These are phyloP conservation scores for Tylopilus sp. DNA, from an alignment of 768 basidiomycete genomes.

Conservation along the genomic window DNA sequence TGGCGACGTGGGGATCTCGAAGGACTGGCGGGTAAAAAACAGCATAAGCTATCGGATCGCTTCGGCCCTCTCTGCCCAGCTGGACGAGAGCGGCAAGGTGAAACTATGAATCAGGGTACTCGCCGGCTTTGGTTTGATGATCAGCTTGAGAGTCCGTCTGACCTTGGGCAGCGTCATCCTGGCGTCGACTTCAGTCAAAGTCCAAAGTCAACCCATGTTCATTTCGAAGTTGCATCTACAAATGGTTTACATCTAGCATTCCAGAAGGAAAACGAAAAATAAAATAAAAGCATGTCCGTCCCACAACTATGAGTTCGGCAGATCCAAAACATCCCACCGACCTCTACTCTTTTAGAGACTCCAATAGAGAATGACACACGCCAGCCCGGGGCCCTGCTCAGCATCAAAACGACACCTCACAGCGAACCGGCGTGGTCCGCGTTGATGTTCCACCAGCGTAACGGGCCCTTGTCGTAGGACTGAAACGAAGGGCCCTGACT, in stretches of 20 bases:
- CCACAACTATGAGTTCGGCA: constrained; percentile 62
- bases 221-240: background rate
- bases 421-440: constrained; percentile 40
- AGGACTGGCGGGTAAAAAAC: constrained; percentile 14
- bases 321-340: constrained; percentile 25
- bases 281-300: constrained; percentile 45
- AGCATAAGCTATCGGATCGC: background rate
- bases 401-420: constrained; percentile 54
- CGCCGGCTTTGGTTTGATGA: constrained; percentile 30
- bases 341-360: constrained; percentile 66
- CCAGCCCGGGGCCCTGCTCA: constrained; percentile 42
- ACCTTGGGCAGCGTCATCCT: constrained; percentile 17
- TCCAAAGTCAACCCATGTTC: background rate
- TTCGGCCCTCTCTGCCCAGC: background rate
- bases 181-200: background rate
- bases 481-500: constrained; percentile 60
- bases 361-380: constrained; percentile 28
- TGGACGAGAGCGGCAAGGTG: background rate
- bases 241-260: constrained; percentile 1
- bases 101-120: constrained; percentile 7
- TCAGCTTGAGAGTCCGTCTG: constrained; percentile 17
- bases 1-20: constrained; percentile 23
- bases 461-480: constrained; percentile 53
- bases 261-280: no score
- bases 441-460: constrained; percentile 70